A percentile compares a stretch with the other conserved stretches of the same genome.
Conservation (phyloP, 164 flowering plant genomes). For the Kingdonia uniflora region DNA sequence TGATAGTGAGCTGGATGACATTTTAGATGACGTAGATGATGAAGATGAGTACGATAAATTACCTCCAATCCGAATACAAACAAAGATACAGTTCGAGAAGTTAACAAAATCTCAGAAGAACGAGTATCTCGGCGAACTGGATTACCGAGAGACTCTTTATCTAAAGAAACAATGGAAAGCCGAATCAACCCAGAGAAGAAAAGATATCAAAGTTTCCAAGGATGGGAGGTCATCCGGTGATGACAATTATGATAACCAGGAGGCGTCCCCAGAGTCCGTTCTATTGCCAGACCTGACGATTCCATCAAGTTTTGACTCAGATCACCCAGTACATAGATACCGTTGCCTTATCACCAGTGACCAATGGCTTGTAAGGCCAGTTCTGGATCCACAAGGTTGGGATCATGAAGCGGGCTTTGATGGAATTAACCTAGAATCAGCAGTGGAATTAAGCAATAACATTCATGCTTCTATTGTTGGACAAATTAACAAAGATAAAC, state of each 20-base stretch:
- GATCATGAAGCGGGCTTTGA: conserved; percentile 97
- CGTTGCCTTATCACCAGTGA: conserved; percentile 59
- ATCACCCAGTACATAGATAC: conserved; percentile 63
- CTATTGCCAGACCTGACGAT: conserved; percentile 66
- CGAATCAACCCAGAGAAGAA: conserved; percentile 28
- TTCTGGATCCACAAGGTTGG: conserved; percentile 91
- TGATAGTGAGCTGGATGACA: conserved; percentile 39
- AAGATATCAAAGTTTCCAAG: conserved; percentile 20
- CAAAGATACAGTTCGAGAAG: conserved; percentile 57
- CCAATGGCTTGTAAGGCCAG: conserved; percentile 73
- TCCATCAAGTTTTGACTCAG: conserved; percentile 80
- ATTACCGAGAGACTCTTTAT: conserved; percentile 82
- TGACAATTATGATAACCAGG: conserved; percentile 27
- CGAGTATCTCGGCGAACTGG: conserved; percentile 85
- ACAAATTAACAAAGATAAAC: conserved; percentile 87
- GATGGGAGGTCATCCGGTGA: conserved; percentile 17
- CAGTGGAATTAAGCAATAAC: conserved; percentile 31
- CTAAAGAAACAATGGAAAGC: conserved; percentile 76
- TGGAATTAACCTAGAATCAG: conserved; percentile 75
- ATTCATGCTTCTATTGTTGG: conserved; percentile 46
- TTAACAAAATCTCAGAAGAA: conserved; percentile 53
- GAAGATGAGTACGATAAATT: conserved; percentile 87
- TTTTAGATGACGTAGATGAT: conserved; percentile 26
- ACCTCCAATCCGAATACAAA: conserved; percentile 76
- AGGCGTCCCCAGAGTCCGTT: conserved; percentile 43